Evolutionary conservation across 345 rosid species (phyloP).

Genomic region (Limnanthes douglasii): DNA sequence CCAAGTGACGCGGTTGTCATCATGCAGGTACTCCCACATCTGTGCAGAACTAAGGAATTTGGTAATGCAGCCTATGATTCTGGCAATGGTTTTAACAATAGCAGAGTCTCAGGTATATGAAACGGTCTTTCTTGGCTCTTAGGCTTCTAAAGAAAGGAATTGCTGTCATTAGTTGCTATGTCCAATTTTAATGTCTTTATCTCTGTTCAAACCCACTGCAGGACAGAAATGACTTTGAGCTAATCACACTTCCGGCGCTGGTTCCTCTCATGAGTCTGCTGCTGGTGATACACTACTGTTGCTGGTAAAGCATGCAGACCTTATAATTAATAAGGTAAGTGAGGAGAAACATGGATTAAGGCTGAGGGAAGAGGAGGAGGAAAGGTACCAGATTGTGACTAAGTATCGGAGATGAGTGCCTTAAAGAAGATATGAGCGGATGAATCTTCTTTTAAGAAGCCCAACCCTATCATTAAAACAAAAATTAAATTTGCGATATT

Average conservation of each 20-base stretch:
- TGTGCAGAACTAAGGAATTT: conserved; percentile 96
- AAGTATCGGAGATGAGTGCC: no score
- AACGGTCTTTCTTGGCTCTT: no score
- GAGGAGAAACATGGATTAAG: no score
- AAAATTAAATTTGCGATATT: no score
- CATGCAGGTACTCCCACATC: conserved; percentile 88
- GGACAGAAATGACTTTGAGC: conserved; percentile 88
- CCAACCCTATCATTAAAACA: no score
- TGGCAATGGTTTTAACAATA: conserved; percentile 93
- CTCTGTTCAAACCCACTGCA: conserved; percentile 19
- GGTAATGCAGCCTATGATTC: conserved; percentile 92
- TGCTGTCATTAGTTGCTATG: no score
- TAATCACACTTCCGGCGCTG: conserved; percentile 84
- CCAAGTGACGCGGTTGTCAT: conserved; percentile 10
- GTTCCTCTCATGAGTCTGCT: conserved; percentile 83
- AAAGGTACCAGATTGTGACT: no score
- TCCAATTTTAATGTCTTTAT: conserved; percentile 4
- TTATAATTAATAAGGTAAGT: conserved; percentile 81
- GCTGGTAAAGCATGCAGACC: conserved; percentile 87
- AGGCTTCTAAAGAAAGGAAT: no score
- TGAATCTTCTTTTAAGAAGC: no score
- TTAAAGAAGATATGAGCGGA: no score
- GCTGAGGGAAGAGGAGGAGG: no score
- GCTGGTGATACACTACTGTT: conserved; percentile 81
- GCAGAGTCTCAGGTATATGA: conserved; percentile 99